A percentile compares a stretch with the other conserved stretches of the same genome.
phyloP scores from a whole-genome alignment of 2,329 filamentous ascomycete genomes.

The Ophiosphaerella korrae region DNA sequence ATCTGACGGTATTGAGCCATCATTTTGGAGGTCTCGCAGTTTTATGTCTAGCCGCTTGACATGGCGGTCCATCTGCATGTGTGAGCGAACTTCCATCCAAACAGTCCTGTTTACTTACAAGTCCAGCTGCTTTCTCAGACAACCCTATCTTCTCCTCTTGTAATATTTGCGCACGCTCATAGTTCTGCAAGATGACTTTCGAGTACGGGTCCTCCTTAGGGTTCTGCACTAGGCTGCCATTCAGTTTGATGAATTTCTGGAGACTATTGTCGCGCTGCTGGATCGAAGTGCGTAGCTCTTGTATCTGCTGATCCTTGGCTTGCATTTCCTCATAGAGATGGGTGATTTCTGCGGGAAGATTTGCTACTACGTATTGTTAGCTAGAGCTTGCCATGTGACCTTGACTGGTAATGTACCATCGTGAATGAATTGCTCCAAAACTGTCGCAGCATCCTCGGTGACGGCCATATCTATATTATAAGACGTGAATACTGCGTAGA shows the following conservation, averaged over 20 bases:
- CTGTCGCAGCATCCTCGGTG: conserved; percentile 67
- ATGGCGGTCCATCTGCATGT: conserved; percentile 61
- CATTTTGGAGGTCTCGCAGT: conserved; percentile 62
- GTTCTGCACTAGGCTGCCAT: conserved; percentile 74
- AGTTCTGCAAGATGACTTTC: conserved; percentile 70
- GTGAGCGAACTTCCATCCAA: conserved; percentile 14
- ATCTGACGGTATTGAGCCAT: conserved; percentile 64
- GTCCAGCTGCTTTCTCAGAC: conserved; percentile 65
- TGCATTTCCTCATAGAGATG: conserved; percentile 84
- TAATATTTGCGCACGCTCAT: conserved; percentile 69
- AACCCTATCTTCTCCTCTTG: conserved; percentile 77
- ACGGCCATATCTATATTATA: conserved; percentile 34
- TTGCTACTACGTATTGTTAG: conserved; percentile 61
- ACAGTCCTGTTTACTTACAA: conserved; percentile 54
- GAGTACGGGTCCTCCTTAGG: conserved; percentile 75
- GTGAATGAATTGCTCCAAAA: conserved; percentile 79
- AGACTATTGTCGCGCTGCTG: conserved; percentile 74
- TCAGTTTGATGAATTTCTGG: conserved; percentile 79
- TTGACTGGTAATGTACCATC: conserved; percentile 55
- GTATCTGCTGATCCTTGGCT: conserved; percentile 76
- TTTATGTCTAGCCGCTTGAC: conserved; percentile 67
- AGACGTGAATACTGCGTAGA: too few relatives aligned
- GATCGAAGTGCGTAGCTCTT: conserved; percentile 71
- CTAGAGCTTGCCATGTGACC: neutral
- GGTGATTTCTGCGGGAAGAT: conserved; percentile 79